A percentile compares a stretch with the other conserved stretches of the same genome.
Evolutionary conservation across 306 rosid species (phyloP).

Genomic region (Lupinus albus): DNA sequence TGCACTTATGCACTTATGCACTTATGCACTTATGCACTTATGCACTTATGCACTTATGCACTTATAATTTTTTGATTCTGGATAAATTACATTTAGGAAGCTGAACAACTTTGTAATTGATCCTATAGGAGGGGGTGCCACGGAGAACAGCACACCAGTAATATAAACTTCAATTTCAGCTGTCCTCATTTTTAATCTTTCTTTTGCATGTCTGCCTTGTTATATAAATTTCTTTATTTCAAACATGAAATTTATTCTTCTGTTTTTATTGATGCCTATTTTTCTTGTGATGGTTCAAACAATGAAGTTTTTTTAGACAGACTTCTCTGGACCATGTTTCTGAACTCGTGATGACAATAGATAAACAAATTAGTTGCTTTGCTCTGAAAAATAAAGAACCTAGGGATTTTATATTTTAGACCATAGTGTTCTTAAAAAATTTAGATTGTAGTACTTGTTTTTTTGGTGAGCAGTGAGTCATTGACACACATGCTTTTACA

Average conservation of each 20-base stretch:
- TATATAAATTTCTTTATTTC: background rate
- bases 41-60: conserved; percentile 7
- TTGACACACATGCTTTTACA: conserved; percentile 4
- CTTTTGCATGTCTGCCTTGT: background rate
- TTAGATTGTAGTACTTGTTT: background rate
- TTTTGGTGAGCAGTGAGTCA: conserved; percentile 8
- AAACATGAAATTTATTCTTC: conserved; percentile 27
- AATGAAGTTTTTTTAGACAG: background rate
- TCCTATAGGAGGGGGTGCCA: background rate
- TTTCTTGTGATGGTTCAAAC: conserved; percentile 1
- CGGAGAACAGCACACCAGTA: conserved; percentile 3
- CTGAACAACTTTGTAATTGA: background rate
- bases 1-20: conserved; percentile 8
- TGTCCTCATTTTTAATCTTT: conserved; percentile 5
- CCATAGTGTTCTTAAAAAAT: no score
- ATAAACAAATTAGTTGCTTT: conserved; percentile 4
- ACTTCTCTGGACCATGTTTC: conserved; percentile 11
- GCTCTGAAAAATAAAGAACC: background rate
- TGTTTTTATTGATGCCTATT: conserved; percentile 3
- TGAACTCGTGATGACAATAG: conserved; percentile 23
- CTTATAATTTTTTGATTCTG: background rate
- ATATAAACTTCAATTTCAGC: conserved; percentile 14
- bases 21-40: conserved; percentile 10
- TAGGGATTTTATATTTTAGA: no score
- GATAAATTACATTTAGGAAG: conserved; percentile 22